Percentiles rank a stretch among this genome's conserved stretches.
These are phyloP conservation scores for Fusarium sp. DNA, from an alignment of 2,329 filamentous ascomycete genomes.

Conservation along the genomic window DNA sequence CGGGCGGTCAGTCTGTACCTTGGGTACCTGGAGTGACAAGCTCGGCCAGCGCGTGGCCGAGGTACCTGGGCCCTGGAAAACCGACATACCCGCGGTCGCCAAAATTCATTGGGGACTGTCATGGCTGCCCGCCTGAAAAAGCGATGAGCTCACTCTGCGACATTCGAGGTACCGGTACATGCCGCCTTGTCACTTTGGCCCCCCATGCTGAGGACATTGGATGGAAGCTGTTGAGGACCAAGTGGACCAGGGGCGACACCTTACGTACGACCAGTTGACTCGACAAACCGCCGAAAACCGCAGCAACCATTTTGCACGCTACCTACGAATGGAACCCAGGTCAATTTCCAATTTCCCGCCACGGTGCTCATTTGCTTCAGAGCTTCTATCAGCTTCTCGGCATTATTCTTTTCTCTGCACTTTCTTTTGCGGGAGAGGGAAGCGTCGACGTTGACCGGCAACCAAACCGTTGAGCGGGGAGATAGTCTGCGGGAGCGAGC, in stretches of 20 bases:
- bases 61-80: conserved; percentile 36
- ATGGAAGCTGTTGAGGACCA: conserved; percentile 43
- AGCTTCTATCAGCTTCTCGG: conserved; percentile 20
- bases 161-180: conserved; percentile 39
- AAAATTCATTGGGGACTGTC: conserved; percentile 32
- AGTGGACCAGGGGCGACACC: conserved; percentile 39
- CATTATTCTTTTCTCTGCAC: conserved; percentile 3
- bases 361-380: conserved; percentile 7
- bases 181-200: conserved; percentile 1
- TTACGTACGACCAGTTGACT: conserved; percentile 39
- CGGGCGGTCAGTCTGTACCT: conserved; percentile 28
- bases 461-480: conserved; percentile 21
- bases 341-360: conserved; percentile 31
- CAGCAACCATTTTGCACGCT: conserved; percentile 29
- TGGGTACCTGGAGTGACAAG: conserved; percentile 32
- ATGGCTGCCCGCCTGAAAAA: conserved; percentile 32
- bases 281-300: conserved; percentile 39
- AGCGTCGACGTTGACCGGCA: conserved; percentile 10
- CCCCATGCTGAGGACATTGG: conserved; percentile 3
- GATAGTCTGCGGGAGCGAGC: conserved; percentile 5
- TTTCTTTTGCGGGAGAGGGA: conserved; percentile 21
- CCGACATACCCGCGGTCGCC: conserved; percentile 6
- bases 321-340: conserved; percentile 4
- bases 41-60: conserved; percentile 18
- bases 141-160: conserved; percentile 35